phyloP scores from a whole-genome alignment of 768 basidiomycete species.

The Tubosaeta sp. region DNA sequence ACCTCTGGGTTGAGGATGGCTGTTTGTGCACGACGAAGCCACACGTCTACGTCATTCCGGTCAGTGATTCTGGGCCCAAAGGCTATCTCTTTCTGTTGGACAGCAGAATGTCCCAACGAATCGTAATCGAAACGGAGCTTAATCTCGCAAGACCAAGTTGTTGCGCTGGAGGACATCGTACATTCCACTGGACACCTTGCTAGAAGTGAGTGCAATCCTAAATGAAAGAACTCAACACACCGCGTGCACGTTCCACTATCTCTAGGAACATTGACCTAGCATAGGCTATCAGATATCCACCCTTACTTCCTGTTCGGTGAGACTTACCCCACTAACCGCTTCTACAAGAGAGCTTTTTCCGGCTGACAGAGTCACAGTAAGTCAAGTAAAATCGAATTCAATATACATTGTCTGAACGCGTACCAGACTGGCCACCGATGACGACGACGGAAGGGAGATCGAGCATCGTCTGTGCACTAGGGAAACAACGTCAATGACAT shows the following conservation, averaged over 20 bases:
- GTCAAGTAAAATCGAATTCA: neutral
- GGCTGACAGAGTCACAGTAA: constrained; percentile 30
- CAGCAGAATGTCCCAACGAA: constrained; percentile 21
- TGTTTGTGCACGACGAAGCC: constrained; percentile 43
- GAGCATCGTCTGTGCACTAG: constrained; percentile 36
- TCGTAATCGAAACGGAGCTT: constrained; percentile 36
- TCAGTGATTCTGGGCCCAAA: constrained; percentile 33
- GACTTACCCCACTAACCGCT: constrained; percentile 49
- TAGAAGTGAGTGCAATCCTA: neutral
- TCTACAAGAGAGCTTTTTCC: constrained; percentile 61
- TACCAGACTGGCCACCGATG: constrained; percentile 55
- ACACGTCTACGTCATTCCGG: constrained; percentile 34
- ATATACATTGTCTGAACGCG: constrained; percentile 2
- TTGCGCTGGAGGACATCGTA: constrained; percentile 38
- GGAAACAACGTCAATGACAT: neutral
- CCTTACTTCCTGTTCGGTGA: neutral
- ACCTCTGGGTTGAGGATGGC: constrained; percentile 37
- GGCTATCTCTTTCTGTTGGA: constrained; percentile 1
- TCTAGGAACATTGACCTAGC: constrained; percentile 55
- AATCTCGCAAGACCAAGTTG: constrained; percentile 43
- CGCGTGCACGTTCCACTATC: constrained; percentile 60
- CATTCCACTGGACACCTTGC: constrained; percentile 53
- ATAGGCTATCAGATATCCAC: neutral
- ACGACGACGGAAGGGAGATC: constrained; percentile 52
- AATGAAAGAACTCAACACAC: constrained; percentile 21